A percentile compares a stretch with the other conserved stretches of the same genome.
phyloP scores from a whole-genome alignment of 2,329 filamentous ascomycete genomes.

The Pyricularia grisea region DNA sequence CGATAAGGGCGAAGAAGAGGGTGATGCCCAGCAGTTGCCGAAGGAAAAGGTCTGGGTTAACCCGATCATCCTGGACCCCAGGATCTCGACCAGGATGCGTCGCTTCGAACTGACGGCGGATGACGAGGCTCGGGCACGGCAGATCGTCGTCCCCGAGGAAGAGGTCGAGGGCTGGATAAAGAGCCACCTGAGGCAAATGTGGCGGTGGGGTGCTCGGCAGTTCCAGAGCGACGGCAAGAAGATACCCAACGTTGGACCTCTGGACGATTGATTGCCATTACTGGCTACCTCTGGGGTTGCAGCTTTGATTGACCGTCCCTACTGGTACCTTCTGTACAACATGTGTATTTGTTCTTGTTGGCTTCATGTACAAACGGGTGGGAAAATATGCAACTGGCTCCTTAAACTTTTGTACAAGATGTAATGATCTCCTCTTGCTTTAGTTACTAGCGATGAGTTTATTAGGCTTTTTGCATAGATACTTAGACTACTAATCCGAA shows the following conservation, averaged over 20 bases:
- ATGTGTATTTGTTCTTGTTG: not conserved
- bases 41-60: conserved; percentile 68
- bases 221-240: conserved; percentile 28
- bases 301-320: not conserved
- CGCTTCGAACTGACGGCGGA: conserved; percentile 61
- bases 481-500: conserved; percentile 1
- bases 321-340: not conserved
- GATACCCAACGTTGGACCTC: conserved; percentile 17
- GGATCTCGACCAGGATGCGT: conserved; percentile 72
- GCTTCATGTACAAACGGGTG: not conserved
- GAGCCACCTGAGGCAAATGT: conserved; percentile 43
- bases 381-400: not conserved
- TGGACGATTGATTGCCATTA: conserved; percentile 11
- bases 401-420: not conserved
- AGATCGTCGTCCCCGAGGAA: conserved; percentile 54
- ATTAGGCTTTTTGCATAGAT: not conserved
- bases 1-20: conserved; percentile 5
- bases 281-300: not conserved
- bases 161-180: conserved; percentile 64
- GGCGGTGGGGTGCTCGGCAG: conserved; percentile 37
- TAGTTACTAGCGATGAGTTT: not conserved
- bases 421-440: not conserved
- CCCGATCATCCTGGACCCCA: conserved; percentile 63
- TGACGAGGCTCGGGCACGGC: conserved; percentile 57
- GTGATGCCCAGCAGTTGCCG: conserved; percentile 29